Percentiles rank a stretch among this genome's conserved stretches.
Evolutionary conservation across 2,329 filamentous ascomycete genomes (phyloP).

Genomic region (Penicillium sp.): DNA sequence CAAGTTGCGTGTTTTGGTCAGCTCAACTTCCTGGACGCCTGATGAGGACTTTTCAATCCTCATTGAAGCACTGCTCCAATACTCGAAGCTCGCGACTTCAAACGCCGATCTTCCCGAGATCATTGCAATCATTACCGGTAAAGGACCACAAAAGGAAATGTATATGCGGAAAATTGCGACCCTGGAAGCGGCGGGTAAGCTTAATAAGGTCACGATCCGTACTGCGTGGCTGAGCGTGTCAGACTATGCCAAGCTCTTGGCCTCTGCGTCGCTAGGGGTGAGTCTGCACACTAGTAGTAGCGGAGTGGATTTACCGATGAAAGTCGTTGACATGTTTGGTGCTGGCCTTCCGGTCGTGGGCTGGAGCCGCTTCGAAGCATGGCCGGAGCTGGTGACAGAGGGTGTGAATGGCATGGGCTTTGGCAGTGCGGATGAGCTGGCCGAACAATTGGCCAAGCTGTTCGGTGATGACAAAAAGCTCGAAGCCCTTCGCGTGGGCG

Average conservation of each 20-base stretch:
- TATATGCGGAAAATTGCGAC: constrained; percentile 68
- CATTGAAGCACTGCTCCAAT: constrained; percentile 75
- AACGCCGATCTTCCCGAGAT: constrained; percentile 61
- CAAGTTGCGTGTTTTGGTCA: constrained; percentile 72
- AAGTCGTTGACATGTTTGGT: constrained; percentile 99
- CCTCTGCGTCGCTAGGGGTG: constrained; percentile 83
- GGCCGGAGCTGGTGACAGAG: constrained; percentile 86
- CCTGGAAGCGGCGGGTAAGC: constrained; percentile 62
- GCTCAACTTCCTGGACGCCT: constrained; percentile 94
- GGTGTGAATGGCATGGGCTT: constrained; percentile 86
- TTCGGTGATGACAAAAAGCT: constrained; percentile 63
- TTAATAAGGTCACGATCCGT: constrained; percentile 69
- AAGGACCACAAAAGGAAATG: constrained; percentile 77
- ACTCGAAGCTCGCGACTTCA: constrained; percentile 59
- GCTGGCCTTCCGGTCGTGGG: constrained; percentile 87
- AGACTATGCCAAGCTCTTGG: constrained; percentile 83
- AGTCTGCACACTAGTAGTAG: constrained; percentile 92
- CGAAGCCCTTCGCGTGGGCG: constrained; percentile 64
- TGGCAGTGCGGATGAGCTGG: constrained; percentile 66
- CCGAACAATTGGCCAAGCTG: constrained; percentile 62
- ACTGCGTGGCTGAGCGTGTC: constrained; percentile 83
- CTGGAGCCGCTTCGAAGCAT: constrained; percentile 83
- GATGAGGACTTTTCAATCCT: constrained; percentile 94
- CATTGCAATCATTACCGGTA: constrained; percentile 91
- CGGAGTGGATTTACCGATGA: constrained; percentile 96